Evolutionary conservation across 306 rosid species (phyloP).

Genomic region (Lathyrus aphaca): DNA sequence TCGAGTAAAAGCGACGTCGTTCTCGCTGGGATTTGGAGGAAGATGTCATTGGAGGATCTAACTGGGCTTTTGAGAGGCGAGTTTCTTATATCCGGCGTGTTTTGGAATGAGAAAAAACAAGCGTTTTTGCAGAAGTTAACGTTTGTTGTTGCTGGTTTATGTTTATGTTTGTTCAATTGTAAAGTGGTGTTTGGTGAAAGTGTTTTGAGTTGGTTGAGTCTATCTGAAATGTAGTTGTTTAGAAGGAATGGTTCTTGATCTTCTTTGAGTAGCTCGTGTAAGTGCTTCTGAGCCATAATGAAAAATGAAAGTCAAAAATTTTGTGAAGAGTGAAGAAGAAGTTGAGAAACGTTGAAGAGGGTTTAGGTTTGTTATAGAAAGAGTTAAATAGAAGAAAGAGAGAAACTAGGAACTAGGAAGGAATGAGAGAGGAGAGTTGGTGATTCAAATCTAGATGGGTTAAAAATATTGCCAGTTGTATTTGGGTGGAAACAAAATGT

Average conservation of each 20-base stretch:
- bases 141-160: conserved; percentile 29
- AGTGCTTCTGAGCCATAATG: conserved; percentile 43
- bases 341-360: conserved; percentile 25
- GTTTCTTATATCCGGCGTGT: conserved; percentile 56
- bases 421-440: conserved; percentile 58
- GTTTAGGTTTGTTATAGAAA: conserved; percentile 28
- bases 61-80: conserved; percentile 72
- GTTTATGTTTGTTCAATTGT: conserved; percentile 45
- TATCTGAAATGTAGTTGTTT: conserved; percentile 56
- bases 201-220: conserved; percentile 45
- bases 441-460: conserved; percentile 65
- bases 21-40: conserved; percentile 72
- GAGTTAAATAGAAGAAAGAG: conserved; percentile 32
- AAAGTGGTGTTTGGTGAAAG: conserved; percentile 37
- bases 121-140: conserved; percentile 56
- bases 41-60: conserved; percentile 57
- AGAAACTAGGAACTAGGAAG: conserved; percentile 28
- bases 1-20: conserved; percentile 81
- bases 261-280: conserved; percentile 57
- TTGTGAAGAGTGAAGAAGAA: not conserved
- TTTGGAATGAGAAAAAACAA: conserved; percentile 59
- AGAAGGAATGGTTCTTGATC: conserved; percentile 76
- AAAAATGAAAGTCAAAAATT: not conserved
- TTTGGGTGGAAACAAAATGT: conserved; percentile 1
- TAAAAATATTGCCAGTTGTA: conserved; percentile 29